These are phyloP conservation scores for Alternaria gaisen DNA, from an alignment of 2,329 filamentous ascomycete species.

Conservation along the genomic window DNA sequence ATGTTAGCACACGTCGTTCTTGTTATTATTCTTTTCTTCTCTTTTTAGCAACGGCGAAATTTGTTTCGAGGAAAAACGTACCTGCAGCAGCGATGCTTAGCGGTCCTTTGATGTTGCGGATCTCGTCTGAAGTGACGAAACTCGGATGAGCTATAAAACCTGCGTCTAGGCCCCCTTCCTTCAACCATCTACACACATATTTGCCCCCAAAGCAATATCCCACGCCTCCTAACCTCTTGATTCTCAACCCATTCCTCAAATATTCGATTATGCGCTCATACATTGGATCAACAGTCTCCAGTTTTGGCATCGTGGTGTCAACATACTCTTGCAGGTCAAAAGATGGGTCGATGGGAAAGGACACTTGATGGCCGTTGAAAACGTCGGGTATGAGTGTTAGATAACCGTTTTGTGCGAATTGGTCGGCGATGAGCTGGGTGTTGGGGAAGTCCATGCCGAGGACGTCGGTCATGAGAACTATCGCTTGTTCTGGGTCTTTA, in stretches of 20 bases:
- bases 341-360: slow-evolving; percentile 61
- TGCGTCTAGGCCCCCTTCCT: slow-evolving; percentile 66
- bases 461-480: slow-evolving; percentile 64
- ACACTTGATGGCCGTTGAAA: slow-evolving; percentile 72
- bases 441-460: slow-evolving; percentile 65
- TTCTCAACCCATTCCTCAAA: slow-evolving; percentile 61
- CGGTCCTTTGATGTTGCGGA: slow-evolving; percentile 65
- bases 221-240: slow-evolving; percentile 69
- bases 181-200: slow-evolving; percentile 70
- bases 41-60: not conserved
- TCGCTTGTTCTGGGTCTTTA: slow-evolving; percentile 62
- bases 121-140: slow-evolving; percentile 71
- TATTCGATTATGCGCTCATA: slow-evolving; percentile 65
- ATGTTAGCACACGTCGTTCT: no score
- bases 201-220: slow-evolving; percentile 79
- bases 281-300: slow-evolving; percentile 61
- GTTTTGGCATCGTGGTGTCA: slow-evolving; percentile 47
- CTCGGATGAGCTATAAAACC: slow-evolving; percentile 81
- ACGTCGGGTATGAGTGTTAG: slow-evolving; percentile 73
- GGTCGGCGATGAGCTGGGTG: slow-evolving; percentile 71
- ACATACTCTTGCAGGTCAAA: slow-evolving; percentile 63
- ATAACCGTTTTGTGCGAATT: slow-evolving; percentile 78
- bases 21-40: not conserved
- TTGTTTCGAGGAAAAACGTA: slow-evolving; percentile 33
- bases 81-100: slow-evolving; percentile 70